Conservation (phyloP, 1,284 basidiomycete genomes). For the Cryptococcus sp. region DNA sequence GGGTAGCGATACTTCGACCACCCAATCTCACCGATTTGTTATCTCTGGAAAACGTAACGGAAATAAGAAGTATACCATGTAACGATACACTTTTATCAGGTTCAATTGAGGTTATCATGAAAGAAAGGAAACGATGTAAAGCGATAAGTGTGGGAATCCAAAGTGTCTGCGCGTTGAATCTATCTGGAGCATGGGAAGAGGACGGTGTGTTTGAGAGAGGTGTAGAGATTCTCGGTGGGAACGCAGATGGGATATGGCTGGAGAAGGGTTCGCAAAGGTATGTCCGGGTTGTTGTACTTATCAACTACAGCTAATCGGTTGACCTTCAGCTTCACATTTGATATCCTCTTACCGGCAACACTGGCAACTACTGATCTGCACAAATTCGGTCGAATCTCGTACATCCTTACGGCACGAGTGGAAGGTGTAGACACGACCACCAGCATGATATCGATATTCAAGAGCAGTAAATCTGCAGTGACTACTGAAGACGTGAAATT, state of each 20-base stretch:
- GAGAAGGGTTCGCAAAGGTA: slow-evolving; percentile 37
- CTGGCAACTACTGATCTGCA: slow-evolving; percentile 32
- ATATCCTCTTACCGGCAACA: slow-evolving; percentile 33
- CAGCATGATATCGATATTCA: slow-evolving; percentile 7
- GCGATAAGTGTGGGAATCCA: slow-evolving; percentile 42
- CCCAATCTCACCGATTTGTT: slow-evolving; percentile 29
- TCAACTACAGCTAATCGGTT: neutral
- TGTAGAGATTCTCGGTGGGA: slow-evolving; percentile 32
- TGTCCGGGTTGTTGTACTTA: neutral
- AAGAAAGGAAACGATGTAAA: slow-evolving; percentile 35
- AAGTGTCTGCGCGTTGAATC: slow-evolving; percentile 30
- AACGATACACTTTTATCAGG: slow-evolving; percentile 44
- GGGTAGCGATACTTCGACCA: slow-evolving; percentile 33
- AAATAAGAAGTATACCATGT: slow-evolving; percentile 27
- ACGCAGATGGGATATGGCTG: slow-evolving; percentile 40
- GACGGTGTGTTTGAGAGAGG: slow-evolving; percentile 43
- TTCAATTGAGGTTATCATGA: slow-evolving; percentile 42
- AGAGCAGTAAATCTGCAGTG: neutral
- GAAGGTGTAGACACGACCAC: slow-evolving; percentile 11
- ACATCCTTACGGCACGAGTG: slow-evolving; percentile 31
- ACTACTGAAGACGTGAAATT: slow-evolving; percentile 17
- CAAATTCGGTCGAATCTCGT: slow-evolving; percentile 25
- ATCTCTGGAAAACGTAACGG: slow-evolving; percentile 23
- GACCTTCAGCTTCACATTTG: slow-evolving; percentile 28
- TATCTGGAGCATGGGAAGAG: slow-evolving; percentile 41